Evolutionary conservation across 768 basidiomycete genomes (phyloP), one percentile per base, ranked within the genome.

Genomic region (Lyophyllum decastes): DNA sequence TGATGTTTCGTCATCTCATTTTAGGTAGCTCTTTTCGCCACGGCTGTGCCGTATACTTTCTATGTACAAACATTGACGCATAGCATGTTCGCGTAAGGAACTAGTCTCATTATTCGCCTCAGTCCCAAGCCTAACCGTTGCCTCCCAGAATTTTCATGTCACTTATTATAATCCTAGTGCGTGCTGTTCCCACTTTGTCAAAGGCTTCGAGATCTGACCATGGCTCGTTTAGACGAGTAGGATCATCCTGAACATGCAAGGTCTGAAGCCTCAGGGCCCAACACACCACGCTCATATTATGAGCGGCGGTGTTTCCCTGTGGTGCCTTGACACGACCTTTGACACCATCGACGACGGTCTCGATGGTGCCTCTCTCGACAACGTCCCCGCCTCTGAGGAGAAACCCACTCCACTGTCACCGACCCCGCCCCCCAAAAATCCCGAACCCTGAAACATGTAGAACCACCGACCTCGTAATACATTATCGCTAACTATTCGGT

Each of bases 181-280:
- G 53, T 35, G 5, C 30, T 10, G 5, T 30, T 19, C 2, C 11
- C 19, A 7, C 7, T 45, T 8, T 9, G n/a, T 44, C 22, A n/a
- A 19, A 30, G 1, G 19, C 26, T 9, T 10, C 25, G 9, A 27
- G 12, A 52, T 7, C 35, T 43, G n/a, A 43, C 4, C 2, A 4
- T 19, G 14, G 6, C 7, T 43, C 7, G n/a, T 22, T 43, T 16
- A 54, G 53, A 54, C 43, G 16, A 46, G 53, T 16, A 46, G 53
- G 22, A 54, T 35, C 4, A 47, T 54, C 33, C 45, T 54, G 21
- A 54, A 54, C 45, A 46, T 54, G 53, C 53, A 54, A 47, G 30
- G 21, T 19, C n/a, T 54, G 46, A 27, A 26, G 24, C 22, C 24
- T 14, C 24, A 26, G 3, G 24, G 14, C 9, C 21, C 21, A 26